phyloP scores from a whole-genome alignment of 495 filamentous ascomycete species.

The Podospora conica region DNA sequence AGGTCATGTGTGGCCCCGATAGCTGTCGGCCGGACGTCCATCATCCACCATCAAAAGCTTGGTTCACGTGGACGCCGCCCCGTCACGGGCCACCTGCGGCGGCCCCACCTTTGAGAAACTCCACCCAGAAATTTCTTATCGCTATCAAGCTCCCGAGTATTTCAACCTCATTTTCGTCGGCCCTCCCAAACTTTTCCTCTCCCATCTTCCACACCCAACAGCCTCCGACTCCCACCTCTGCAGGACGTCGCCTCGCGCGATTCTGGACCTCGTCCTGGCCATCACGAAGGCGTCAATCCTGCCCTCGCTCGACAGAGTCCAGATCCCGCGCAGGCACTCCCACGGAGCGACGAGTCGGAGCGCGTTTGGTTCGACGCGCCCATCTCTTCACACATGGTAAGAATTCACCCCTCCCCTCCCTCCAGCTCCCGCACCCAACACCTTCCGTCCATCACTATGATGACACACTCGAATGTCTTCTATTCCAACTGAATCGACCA shows the following conservation, averaged over 20 bases:
- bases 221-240: background rate
- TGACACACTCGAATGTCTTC: conserved; percentile 78
- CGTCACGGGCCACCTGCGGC: background rate
- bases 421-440: background rate
- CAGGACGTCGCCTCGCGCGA: background rate
- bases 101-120: background rate
- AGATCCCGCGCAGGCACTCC: background rate
- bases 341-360: background rate
- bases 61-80: background rate
- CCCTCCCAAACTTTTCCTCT: background rate
- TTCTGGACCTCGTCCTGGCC: background rate
- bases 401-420: background rate
- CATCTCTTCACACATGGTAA: background rate
- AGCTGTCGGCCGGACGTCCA: background rate
- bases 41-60: background rate
- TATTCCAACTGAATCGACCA: conserved; percentile 92
- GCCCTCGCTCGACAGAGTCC: background rate
- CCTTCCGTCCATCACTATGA: conserved; percentile 46
- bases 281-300: background rate
- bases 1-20: background rate
- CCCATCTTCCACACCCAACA: background rate
- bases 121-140: conserved; percentile 8
- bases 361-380: background rate
- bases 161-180: conserved; percentile 3
- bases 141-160: conserved; percentile 5